Evolutionary conservation across 805 yeast species (phyloP), one percentile per base, ranked within the genome.

Genomic region (Suhomyces kilbournensis): DNA sequence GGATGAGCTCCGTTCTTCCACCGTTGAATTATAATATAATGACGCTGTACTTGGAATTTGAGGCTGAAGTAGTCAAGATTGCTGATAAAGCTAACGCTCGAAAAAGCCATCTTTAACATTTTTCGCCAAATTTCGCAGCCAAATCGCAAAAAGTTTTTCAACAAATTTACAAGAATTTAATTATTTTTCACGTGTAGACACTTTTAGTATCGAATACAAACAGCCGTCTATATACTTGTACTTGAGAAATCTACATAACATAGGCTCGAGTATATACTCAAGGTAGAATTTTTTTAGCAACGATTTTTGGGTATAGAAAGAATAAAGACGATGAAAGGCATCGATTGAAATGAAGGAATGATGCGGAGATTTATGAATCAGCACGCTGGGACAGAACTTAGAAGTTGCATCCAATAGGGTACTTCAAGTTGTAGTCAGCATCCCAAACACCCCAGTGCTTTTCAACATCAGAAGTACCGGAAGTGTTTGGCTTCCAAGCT

Each of bases 391-490:
- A 17, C n/a, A 19, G 9, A 40, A 26, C 15, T 47, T 50, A 61
- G 55, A 71, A 72, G 49, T 61, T 54, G 65, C 79, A 75, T 54
- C 55, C 63, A 48, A 75, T 57, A 40, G 71, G 50, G 64, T 69
- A 75, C 62, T 75, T 75, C 63, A 70, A 67, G 50, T 60, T 62
- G 59, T 76, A 65, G 59, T 76, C 70, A 53, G 79, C 60, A 60
- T 82, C 85, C 77, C 85, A 89, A 54, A 90, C 87, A 79, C 98
- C 98, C 97, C 97, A 93, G 80, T 90, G 84, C 71, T 87, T 84
- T 80, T 93, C 98, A 59, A 90, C 97, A 64, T 83, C 88, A 57
- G 85, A 75, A 55, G 91, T 84, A 62, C 92, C 96, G 53, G 94
- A 86, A 53, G 96, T 84, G 69, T 82, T 82, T 63, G 97, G 97